These are phyloP conservation scores for Zygnema circumcarinatum DNA, from an alignment of 139 green algal species.

Conservation along the genomic window DNA sequence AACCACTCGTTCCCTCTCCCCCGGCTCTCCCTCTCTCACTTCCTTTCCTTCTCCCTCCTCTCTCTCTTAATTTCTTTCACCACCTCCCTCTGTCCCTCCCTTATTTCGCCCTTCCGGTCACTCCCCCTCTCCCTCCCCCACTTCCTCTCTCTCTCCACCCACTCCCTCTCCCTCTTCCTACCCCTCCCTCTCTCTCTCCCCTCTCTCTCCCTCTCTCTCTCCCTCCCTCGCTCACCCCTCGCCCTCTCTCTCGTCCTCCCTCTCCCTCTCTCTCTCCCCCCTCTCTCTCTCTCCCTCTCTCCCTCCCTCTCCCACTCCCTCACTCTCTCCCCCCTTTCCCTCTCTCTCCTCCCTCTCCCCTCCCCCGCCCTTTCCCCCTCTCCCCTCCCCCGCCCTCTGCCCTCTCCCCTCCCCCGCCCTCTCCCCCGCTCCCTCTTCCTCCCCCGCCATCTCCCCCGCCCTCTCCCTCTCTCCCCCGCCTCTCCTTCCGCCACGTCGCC, in stretches of 20 bases:
- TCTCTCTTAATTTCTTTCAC: too few species aligned
- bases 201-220: too few species aligned
- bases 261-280: not conserved
- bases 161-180: too few species aligned
- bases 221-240: too few species aligned
- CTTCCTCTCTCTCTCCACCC: too few species aligned
- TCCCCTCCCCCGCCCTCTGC: not conserved
- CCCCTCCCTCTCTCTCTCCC: too few species aligned
- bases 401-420: not conserved
- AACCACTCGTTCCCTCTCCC: too few species aligned
- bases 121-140: too few species aligned
- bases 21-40: too few species aligned
- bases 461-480: slow-evolving; percentile 1
- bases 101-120: too few species aligned
- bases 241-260: not conserved
- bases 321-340: not conserved
- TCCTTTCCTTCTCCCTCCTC: too few species aligned
- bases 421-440: not conserved
- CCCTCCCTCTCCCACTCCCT: not conserved
- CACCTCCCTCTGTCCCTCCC: too few species aligned
- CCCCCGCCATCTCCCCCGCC: not conserved
- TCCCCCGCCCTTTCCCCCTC: not conserved
- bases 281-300: slow-evolving; percentile 3
- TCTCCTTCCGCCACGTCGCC: not conserved
- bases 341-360: not conserved